A percentile compares a stretch with the other conserved stretches of the same genome.
phyloP scores from a whole-genome alignment of 139 green algal species.

The Coelastrella sp. region DNA sequence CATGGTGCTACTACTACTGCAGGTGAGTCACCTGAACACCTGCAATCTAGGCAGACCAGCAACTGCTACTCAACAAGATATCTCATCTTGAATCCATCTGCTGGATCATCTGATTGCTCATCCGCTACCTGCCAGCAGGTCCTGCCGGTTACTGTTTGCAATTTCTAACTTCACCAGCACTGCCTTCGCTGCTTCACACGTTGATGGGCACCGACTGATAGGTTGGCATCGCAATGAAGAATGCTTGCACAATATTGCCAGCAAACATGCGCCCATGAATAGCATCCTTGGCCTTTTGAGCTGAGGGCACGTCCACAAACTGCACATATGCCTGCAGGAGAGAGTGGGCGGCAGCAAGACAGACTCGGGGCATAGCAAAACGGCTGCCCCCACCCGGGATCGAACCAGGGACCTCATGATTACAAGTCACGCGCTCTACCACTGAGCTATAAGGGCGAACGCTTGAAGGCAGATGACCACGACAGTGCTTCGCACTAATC shows the following conservation, averaged over 20 bases:
- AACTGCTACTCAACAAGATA: too few species aligned
- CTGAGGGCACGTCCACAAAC: slow-evolving; percentile 64
- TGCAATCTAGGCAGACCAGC: too few species aligned
- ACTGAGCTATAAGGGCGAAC: slow-evolving; percentile 9
- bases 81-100: too few species aligned
- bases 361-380: neutral
- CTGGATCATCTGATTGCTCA: too few species aligned
- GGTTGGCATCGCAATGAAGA: slow-evolving; percentile 51
- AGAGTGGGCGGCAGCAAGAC: neutral
- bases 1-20: too few species aligned
- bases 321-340: slow-evolving; percentile 76
- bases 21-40: too few species aligned
- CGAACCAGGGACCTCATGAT: slow-evolving; percentile 19
- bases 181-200: too few species aligned
- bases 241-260: slow-evolving; percentile 65
- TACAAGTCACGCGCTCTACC: slow-evolving; percentile 20
- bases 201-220: slow-evolving; percentile 24
- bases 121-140: too few species aligned
- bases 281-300: slow-evolving; percentile 65
- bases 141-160: too few species aligned
- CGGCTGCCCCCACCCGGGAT: neutral
- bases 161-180: too few species aligned
- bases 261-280: slow-evolving; percentile 80
- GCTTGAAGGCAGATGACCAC: slow-evolving; percentile 18
- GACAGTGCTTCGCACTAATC: neutral